Evolutionary conservation across 768 basidiomycete genomes (phyloP).

Genomic region (Boletus coccyginus): DNA sequence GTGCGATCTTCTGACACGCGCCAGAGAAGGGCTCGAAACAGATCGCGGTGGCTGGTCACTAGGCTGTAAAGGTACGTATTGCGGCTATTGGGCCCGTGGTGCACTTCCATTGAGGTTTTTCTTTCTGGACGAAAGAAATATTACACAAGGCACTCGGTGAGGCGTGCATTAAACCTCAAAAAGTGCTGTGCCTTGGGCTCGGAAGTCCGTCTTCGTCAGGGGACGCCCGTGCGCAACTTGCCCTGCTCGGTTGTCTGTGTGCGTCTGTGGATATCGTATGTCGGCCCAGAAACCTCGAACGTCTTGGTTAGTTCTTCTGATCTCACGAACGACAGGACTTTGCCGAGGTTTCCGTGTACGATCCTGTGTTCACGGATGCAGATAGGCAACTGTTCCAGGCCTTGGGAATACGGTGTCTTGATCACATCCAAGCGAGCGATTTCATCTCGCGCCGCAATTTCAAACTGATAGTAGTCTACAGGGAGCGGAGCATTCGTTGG

Average conservation of each 20-base stretch:
- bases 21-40: constrained; percentile 42
- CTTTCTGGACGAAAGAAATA: constrained; percentile 30
- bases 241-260: constrained; percentile 57
- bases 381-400: constrained; percentile 50
- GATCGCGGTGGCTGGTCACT: constrained; percentile 51
- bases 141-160: constrained; percentile 33
- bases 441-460: constrained; percentile 6
- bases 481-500: constrained; percentile 33
- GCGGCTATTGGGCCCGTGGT: constrained; percentile 13
- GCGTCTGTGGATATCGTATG: constrained; percentile 58
- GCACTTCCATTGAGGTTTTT: neutral
- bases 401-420: constrained; percentile 34
- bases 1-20: constrained; percentile 38
- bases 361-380: constrained; percentile 70
- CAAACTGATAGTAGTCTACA: constrained; percentile 20
- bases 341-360: constrained; percentile 53
- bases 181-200: constrained; percentile 67
- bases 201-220: constrained; percentile 66
- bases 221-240: constrained; percentile 66
- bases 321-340: constrained; percentile 38
- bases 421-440: constrained; percentile 52
- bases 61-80: constrained; percentile 53
- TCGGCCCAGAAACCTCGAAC: constrained; percentile 22
- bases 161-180: constrained; percentile 22
- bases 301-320: constrained; percentile 11